Base-by-base conservation (phyloP, 495 filamentous ascomycete genomes). In the Neurospora sp. region DNA sequence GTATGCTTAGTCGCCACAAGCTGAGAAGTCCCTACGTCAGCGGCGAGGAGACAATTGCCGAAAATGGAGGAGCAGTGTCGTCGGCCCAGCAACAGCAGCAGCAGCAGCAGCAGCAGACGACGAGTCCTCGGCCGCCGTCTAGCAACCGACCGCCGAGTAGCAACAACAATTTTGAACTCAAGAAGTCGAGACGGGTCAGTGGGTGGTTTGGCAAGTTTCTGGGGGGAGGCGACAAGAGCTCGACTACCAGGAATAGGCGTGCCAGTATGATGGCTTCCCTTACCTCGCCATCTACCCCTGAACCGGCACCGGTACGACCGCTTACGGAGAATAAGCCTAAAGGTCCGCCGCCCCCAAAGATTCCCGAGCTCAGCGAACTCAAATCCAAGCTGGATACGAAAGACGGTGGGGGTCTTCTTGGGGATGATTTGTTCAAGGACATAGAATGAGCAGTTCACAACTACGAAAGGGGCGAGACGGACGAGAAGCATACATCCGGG, bases 361-460 rank as follows among this genome's bases (percentile, higher is more conserved):
- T 90, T 48, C 89, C 89, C 69, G 88, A 90, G 72, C 82, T 90
- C 73, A 84, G 80, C 74, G 83, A 83, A 39, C 80, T 89, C 70
- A 85, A 88, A 77, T 80, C 85, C 31, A 84, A 85, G 76, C 76
- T 85, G 59, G 77, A 80, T 17, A 74, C 78, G 62, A 77, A 80
- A 70, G 79, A 83, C 54, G 82, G 82, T 37, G 77, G 72, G 10
- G 77, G 77, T 28, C 54, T 66, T 17, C 79, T 90, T 73, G 88
- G 88, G 39, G 83, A 80, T 70, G 88, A 90, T 43, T 78, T 90
- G 74, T 90, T 90, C 79, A 89, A 89, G 78, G 78, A 87, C 71
- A 89, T 90, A 79, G 82, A 83, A 71, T 83, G 70, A 78, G 42
- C n/a, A 1, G 28, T 17, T 31, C 28, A 19, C 54, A 66, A 66